Evolutionary conservation across 768 basidiomycete genomes (phyloP).

Genomic region (Podaxis sp.): DNA sequence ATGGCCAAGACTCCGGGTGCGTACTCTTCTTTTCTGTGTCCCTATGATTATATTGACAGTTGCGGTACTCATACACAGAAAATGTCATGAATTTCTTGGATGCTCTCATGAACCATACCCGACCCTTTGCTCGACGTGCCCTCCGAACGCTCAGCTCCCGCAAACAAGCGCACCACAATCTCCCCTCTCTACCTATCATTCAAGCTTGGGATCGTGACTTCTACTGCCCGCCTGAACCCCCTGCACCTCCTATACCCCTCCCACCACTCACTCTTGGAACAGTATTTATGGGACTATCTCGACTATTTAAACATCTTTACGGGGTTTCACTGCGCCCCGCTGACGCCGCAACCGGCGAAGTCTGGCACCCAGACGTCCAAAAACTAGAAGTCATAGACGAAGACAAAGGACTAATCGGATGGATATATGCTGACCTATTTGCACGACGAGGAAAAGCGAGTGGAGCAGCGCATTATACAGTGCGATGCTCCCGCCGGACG

Average conservation of each 20-base stretch:
- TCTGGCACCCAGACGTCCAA: conserved; percentile 85
- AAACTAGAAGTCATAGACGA: conserved; percentile 95
- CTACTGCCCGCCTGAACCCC: conserved; percentile 80
- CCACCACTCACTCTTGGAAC: conserved; percentile 85
- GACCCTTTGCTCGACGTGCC: conserved; percentile 73
- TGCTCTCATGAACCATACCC: conserved; percentile 77
- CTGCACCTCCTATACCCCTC: conserved; percentile 70
- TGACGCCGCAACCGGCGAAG: conserved; percentile 70
- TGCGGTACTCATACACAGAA: conserved; percentile 36
- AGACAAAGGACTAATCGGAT: conserved; percentile 80
- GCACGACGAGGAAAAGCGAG: conserved; percentile 79
- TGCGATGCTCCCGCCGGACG: conserved; percentile 87
- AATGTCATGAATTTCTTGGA: conserved; percentile 87
- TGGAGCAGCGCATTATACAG: conserved; percentile 97
- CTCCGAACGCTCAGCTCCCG: conserved; percentile 60
- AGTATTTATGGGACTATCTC: conserved; percentile 87
- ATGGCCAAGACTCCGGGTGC: conserved; percentile 94
- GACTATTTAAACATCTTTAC: conserved; percentile 83
- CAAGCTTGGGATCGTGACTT: conserved; percentile 98
- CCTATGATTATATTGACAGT: background rate
- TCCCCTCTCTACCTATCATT: conserved; percentile 58
- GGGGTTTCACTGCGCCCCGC: conserved; percentile 81
- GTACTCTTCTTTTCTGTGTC: conserved; percentile 17
- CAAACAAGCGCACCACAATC: conserved; percentile 73
- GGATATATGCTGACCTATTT: conserved; percentile 95